Base-by-base conservation (phyloP, 345 rosid species). In the Pistacia vera region DNA sequence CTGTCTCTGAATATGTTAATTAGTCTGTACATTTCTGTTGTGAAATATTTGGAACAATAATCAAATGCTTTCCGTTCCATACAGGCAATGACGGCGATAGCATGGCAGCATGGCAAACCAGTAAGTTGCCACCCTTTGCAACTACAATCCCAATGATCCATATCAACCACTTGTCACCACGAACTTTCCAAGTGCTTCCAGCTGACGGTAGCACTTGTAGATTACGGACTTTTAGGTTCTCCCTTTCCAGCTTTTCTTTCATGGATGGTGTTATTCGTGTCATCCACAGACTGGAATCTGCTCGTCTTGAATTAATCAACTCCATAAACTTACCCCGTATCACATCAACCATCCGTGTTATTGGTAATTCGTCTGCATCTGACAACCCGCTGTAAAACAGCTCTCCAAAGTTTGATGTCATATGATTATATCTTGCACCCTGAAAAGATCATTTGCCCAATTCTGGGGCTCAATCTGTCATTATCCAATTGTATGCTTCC, bases 281-380 rank as follows among this genome's bases (percentile, higher is more conserved):
- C 73, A 74, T 56, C 90, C 96, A 90, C 54, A 83, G 90, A 38
- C 74, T 84, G 11, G 92, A 90, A 63, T 84, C 85, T 5, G 77
- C 82, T 63, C 88, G 77, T 68, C 85, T 87, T 28, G 82, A 70
- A 68, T 90, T 83, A 56, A 93, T 87, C 75, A 90, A 78, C 76
- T 85, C 94, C 97, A 86, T 85, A 71, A 93, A 88, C 80, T 89
- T 95, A 61, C 90, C 85, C 8, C 89, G 83, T 71, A 95, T 88
- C 75, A 85, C 88, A 74, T 95, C 97, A 52, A 95, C 93, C 99
- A 91, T 89, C 75, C 93, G 98, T 16, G 97, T 95, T 74, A 95
- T 95, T 10, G 98, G 99, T 25, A 95, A 80, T 46, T 93, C 99
- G 33, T 93, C 84, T 28, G 97, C 92, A 38, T 95, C 98, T 0